A percentile compares a stretch with the other conserved stretches of the same genome.
phyloP scores from a whole-genome alignment of 306 rosid species.

The Medicago ruthenica region DNA sequence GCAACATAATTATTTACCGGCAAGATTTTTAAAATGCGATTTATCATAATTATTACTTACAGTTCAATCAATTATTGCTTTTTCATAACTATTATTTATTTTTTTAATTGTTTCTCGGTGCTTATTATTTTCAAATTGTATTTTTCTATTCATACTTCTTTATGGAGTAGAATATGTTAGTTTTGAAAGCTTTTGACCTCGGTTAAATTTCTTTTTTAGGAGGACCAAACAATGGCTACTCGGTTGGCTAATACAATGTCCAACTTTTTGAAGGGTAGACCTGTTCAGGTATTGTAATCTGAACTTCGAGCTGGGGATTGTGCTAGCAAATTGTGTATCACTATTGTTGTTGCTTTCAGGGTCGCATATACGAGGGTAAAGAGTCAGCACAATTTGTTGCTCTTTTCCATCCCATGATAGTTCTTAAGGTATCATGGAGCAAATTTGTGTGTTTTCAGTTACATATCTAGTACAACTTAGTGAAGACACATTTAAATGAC shows the following conservation, averaged over 20 bases:
- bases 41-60: conserved; percentile 6
- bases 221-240: conserved; percentile 75
- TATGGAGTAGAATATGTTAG: conserved; percentile 2
- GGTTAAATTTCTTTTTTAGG: conserved; percentile 59
- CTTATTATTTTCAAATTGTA: not conserved
- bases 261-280: conserved; percentile 89
- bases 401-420: conserved; percentile 90
- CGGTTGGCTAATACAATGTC: conserved; percentile 70
- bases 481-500: conserved; percentile 29
- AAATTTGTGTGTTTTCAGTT: conserved; percentile 10
- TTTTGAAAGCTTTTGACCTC: conserved; percentile 35
- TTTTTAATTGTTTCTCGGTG: not conserved
- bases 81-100: not conserved
- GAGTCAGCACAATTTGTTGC: conserved; percentile 92
- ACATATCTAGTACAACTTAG: conserved; percentile 27
- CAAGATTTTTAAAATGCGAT: conserved; percentile 8
- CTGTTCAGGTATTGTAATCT: conserved; percentile 78
- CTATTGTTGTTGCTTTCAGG: conserved; percentile 61
- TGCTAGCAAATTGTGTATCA: conserved; percentile 41
- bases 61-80: not conserved
- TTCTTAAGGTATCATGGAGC: conserved; percentile 73
- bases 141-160: conserved; percentile 8
- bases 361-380: conserved; percentile 83
- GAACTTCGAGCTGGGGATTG: conserved; percentile 39
- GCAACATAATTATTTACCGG: not conserved